These are phyloP conservation scores for Adansonia grandidieri DNA, from an alignment of 441 rosid genomes.

Conservation along the genomic window DNA sequence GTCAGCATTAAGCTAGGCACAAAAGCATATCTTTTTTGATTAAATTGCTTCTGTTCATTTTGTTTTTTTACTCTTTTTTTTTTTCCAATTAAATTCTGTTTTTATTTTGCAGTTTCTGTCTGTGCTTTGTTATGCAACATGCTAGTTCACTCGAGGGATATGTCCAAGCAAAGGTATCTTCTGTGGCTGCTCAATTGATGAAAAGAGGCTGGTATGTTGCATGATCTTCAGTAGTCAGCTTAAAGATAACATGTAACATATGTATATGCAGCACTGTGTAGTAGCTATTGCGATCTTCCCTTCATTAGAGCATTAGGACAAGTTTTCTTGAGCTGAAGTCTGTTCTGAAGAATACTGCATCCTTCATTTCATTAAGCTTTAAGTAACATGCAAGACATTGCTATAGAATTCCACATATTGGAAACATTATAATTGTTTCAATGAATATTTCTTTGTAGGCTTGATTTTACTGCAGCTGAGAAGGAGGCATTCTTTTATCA, in stretches of 20 bases:
- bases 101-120: slow-evolving; percentile 70
- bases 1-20: slow-evolving; percentile 6
- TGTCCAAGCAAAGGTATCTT: slow-evolving; percentile 89
- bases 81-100: not conserved
- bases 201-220: slow-evolving; percentile 95
- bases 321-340: not conserved
- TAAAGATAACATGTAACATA: slow-evolving; percentile 10
- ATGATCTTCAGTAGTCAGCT: slow-evolving; percentile 23
- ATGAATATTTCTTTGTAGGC: slow-evolving; percentile 57
- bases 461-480: slow-evolving; percentile 80
- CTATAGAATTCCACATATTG: slow-evolving; percentile 21
- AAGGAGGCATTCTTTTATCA: slow-evolving; percentile 84
- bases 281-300: slow-evolving; percentile 7
- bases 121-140: slow-evolving; percentile 78
- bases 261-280: not conserved
- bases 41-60: not conserved
- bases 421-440: slow-evolving; percentile 17
- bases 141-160: slow-evolving; percentile 84
- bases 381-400: not conserved
- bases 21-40: slow-evolving; percentile 8
- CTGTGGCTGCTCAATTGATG: slow-evolving; percentile 94
- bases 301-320: not conserved
- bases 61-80: not conserved
- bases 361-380: not conserved
- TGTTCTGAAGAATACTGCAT: not conserved